Evolutionary conservation across 1,284 basidiomycete species (phyloP), one percentile per base, ranked within the genome.

Genomic region (Tylopilus sp.): DNA sequence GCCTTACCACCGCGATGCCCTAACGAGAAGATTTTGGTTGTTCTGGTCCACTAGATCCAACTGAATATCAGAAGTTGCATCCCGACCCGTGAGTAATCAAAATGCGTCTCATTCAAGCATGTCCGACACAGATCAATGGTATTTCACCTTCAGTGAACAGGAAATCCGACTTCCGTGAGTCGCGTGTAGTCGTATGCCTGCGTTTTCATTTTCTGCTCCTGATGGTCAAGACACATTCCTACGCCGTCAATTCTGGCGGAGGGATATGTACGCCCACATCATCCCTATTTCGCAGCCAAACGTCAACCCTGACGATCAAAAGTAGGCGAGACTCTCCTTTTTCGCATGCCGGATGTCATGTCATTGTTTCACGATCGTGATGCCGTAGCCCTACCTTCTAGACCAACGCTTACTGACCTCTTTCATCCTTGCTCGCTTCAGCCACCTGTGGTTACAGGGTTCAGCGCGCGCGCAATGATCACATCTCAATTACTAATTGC

Each of bases 401-500:
- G 53, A 48, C 38, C 39, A 10, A 39, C 10, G 9, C 23, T 49
- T 19, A 37, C 33, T 28, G 34, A 40, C 28, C 47, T 19, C 34
- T 36, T 28, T 39, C 39, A 19, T 18, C 45, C 29, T 41, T 42
- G 25, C 7, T 41, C 48, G 54, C 36, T 48, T 46, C 42, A 35
- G 18, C 12, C 18, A 28, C 42, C 19, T n/a, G 25, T 39, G 44
- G 40, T 5, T 18, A 41, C 41, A 26, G 19, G 38, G 21, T 41
- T 29, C 40, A 21, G 11, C 36, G 35, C 23, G 23, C 15, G 7
- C 23, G 19, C n/a, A 18, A 42, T 33, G 36, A 46, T 51, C 40
- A 29, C 23, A 59, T 37, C 44, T 49, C 44, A 41, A 44, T 46
- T 47, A 10, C 47, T 28, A 44, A 29, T 6, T 11, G 16, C 16